Conservation (phyloP, 2,329 filamentous ascomycete genomes). For the Hirsutella minnesotensis region DNA sequence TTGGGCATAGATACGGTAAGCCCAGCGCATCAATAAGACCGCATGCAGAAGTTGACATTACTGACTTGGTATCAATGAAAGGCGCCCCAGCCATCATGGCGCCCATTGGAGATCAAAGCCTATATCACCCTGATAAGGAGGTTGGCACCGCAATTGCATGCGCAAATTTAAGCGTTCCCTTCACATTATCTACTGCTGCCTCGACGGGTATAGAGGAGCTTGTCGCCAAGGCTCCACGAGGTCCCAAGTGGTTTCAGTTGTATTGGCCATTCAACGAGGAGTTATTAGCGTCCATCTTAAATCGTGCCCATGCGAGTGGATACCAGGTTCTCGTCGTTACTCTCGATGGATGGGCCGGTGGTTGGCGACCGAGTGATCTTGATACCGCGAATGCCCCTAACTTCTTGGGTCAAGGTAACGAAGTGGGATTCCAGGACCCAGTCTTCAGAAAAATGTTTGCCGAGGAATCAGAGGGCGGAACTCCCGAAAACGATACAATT, state of each 20-base stretch:
- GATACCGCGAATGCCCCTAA: slow-evolving; percentile 52
- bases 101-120: slow-evolving; percentile 56
- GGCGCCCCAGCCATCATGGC: slow-evolving; percentile 40
- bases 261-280: slow-evolving; percentile 61
- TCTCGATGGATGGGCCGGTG: slow-evolving; percentile 56
- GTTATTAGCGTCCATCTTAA: slow-evolving; percentile 52
- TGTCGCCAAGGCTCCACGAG: slow-evolving; percentile 42
- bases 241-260: slow-evolving; percentile 59
- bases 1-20: slow-evolving; percentile 34
- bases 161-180: slow-evolving; percentile 48
- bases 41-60: slow-evolving; percentile 8
- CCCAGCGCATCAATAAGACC: background rate
- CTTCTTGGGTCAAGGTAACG: slow-evolving; percentile 43
- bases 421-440: slow-evolving; percentile 54
- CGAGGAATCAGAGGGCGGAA: slow-evolving; percentile 26
- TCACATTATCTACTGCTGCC: slow-evolving; percentile 54
- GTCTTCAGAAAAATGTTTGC: slow-evolving; percentile 34
- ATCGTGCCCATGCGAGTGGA: slow-evolving; percentile 47
- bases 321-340: slow-evolving; percentile 60
- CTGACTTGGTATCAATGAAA: too few relatives aligned
- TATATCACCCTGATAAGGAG: slow-evolving; percentile 56
- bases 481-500: slow-evolving; percentile 33
- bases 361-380: slow-evolving; percentile 58
- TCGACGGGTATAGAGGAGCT: slow-evolving; percentile 55
- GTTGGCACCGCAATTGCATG: slow-evolving; percentile 50